Evolutionary conservation across 2,329 filamentous ascomycete genomes (phyloP).

Genomic region (Ceratocystis harringtonii): DNA sequence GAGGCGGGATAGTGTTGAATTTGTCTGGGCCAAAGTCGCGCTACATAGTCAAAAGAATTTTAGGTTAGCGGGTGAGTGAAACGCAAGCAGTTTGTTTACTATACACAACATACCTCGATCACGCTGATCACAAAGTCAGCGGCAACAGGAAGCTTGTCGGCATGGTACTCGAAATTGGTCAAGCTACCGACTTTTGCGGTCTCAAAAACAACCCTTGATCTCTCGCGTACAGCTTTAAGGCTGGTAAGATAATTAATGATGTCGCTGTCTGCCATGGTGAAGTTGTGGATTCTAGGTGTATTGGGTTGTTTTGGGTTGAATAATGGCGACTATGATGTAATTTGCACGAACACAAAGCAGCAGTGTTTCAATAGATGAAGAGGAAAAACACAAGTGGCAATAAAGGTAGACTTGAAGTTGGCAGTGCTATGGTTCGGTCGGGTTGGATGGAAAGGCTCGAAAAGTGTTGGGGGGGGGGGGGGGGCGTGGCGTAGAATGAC

Average conservation of each 20-base stretch:
- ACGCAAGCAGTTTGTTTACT: background rate
- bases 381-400: background rate
- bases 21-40: constrained; percentile 36
- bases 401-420: background rate
- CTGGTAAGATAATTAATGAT: constrained; percentile 25
- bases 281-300: background rate
- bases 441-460: background rate
- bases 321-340: background rate
- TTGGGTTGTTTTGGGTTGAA: background rate
- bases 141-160: constrained; percentile 26
- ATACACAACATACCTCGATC: constrained; percentile 27
- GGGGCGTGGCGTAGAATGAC: background rate
- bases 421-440: background rate
- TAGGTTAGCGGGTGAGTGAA: background rate
- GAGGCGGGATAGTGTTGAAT: constrained; percentile 34
- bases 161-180: constrained; percentile 30
- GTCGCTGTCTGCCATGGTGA: constrained; percentile 11
- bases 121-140: constrained; percentile 30
- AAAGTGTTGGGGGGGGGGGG: background rate
- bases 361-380: background rate
- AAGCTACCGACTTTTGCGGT: constrained; percentile 28
- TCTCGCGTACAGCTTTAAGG: constrained; percentile 26
- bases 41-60: constrained; percentile 21
- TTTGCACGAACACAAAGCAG: background rate
- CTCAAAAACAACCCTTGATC: constrained; percentile 23